Conservation (phyloP, 352 stramenopile species). For the Globisporangium nodosum region DNA sequence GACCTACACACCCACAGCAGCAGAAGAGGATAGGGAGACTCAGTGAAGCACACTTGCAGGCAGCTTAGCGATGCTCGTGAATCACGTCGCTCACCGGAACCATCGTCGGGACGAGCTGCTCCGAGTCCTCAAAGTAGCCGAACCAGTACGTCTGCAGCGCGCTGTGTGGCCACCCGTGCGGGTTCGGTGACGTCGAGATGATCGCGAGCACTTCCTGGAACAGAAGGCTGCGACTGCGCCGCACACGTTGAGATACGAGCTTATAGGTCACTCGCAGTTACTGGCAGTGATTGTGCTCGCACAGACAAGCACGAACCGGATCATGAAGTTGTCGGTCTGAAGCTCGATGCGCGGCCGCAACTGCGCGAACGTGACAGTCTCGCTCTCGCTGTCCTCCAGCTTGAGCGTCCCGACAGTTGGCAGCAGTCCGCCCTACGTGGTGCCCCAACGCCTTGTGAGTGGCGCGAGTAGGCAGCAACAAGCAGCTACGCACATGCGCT, state of each 20-base stretch:
- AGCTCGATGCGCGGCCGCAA: slow-evolving; percentile 64
- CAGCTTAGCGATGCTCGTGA: neutral
- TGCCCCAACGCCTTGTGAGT: neutral
- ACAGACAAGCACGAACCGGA: slow-evolving; percentile 22
- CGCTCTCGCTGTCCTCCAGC: slow-evolving; percentile 52
- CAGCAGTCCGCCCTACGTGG: slow-evolving; percentile 39
- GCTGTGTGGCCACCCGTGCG: slow-evolving; percentile 55
- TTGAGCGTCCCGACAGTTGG: slow-evolving; percentile 60
- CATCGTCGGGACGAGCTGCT: slow-evolving; percentile 31
- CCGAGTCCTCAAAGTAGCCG: slow-evolving; percentile 43
- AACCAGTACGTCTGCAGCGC: slow-evolving; percentile 78
- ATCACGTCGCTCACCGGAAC: slow-evolving; percentile 24
- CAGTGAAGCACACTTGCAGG: neutral
- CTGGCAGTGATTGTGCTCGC: neutral
- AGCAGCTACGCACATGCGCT: neutral
- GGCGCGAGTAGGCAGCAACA: neutral
- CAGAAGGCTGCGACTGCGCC: slow-evolving; percentile 42
- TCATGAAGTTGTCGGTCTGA: slow-evolving; percentile 53
- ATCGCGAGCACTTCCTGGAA: slow-evolving; percentile 76
- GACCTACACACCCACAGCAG: neutral
- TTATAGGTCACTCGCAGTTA: too few species aligned
- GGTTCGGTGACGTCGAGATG: slow-evolving; percentile 50
- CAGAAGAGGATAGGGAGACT: neutral
- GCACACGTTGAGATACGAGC: too few species aligned
- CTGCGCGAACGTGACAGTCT: slow-evolving; percentile 53